These are phyloP conservation scores for Amoebophrya sp. DNA, from an alignment of 169 alveolate species.

Conservation along the genomic window DNA sequence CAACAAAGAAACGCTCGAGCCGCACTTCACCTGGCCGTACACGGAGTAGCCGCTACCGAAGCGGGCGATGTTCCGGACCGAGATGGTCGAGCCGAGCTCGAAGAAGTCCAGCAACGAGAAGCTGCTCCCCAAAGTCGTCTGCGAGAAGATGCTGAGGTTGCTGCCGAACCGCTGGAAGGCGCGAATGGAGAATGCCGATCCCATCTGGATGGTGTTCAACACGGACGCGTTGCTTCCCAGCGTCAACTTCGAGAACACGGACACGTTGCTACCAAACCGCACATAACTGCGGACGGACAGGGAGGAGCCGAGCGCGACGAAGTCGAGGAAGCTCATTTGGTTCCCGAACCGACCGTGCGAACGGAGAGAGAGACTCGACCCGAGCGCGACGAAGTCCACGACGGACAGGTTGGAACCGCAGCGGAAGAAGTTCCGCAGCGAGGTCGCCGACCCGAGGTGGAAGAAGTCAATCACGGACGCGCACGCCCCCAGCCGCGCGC, in stretches of 20 bases:
- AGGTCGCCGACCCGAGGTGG: not conserved
- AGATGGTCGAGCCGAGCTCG: not conserved
- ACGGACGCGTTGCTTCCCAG: not conserved
- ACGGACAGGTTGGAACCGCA: not conserved
- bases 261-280: not conserved
- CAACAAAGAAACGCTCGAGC: not conserved
- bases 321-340: slow-evolving; percentile 16
- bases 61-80: slow-evolving; percentile 25
- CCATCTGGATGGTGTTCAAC: not conserved
- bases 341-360: slow-evolving; percentile 18
- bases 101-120: not conserved
- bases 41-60: slow-evolving; percentile 18
- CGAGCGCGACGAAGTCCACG: not conserved
- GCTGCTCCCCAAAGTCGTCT: not conserved
- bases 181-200: not conserved
- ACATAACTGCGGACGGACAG: slow-evolving; percentile 6
- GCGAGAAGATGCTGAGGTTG: not conserved
- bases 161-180: not conserved
- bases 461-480: not conserved
- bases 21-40: not conserved
- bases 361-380: slow-evolving; percentile 3
- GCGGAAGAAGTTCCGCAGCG: slow-evolving; percentile 15
- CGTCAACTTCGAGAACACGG: not conserved
- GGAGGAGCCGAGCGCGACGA: not conserved
- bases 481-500: not conserved